Base-by-base conservation (phyloP, 805 yeast genomes). In the Clavispora vitiphila region DNA sequence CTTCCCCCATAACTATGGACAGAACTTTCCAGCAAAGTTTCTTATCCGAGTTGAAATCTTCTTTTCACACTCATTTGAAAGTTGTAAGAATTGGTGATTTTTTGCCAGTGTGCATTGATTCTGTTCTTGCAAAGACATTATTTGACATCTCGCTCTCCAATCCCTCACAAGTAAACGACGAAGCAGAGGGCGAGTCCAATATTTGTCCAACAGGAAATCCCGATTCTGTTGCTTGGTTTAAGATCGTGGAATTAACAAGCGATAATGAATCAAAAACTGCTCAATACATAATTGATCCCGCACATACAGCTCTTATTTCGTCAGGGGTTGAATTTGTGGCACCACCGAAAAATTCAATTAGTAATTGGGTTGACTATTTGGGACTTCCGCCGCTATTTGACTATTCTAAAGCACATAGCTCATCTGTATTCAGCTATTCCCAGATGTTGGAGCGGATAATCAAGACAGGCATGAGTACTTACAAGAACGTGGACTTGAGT, bases 201-300 rank as follows among this genome's bases (percentile, higher is more conserved):
- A 64, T 71, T 4, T 62, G 77, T 2, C 88, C 89, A 0, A 61
- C 66, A 3, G 87, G 86, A 0, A 71, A 70, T 18, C 80, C 86
- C 1, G 87, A 89, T 56, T 68, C 78, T 0, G 74, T 90, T 15
- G 95, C 89, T 0, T 91, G 96, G 96, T 91, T 89, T 61, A 77
- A 77, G 50, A 76, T 91, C 2, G 69, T 77, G 2, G 82, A 76
- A 6, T 65, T 81, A 4, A 54, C 65, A 5, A 73, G 72, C 3
- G 67, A 60, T 2, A 38, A 43, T 2, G 15, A n/a, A 8, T 12
- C 14, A 7, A 44, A 34, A 4, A 27, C 40, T 8, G 48, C 34
- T 0, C 83, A 78, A 29, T 83, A 64, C 50, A 56, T 80, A 0
- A 74, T 90, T 26, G 89, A 85, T 58, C 81, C 95, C 0, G 47